Conservation (phyloP, 2,329 filamentous ascomycete species). For the Penicillium sp. region DNA sequence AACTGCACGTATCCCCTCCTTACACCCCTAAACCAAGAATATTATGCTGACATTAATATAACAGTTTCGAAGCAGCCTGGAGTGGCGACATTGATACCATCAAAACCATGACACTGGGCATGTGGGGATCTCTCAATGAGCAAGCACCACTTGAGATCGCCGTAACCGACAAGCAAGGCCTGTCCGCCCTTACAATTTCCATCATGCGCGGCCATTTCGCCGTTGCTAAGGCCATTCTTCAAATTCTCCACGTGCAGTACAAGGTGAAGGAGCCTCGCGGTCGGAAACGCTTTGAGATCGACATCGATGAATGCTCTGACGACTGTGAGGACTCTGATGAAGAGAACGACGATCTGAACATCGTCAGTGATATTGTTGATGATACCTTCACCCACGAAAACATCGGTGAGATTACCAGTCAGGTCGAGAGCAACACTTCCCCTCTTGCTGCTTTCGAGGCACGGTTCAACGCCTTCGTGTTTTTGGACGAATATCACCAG, state of each 20-base stretch:
- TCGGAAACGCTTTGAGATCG: slow-evolving; percentile 37
- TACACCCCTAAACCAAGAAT: slow-evolving; percentile 44
- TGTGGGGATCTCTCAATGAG: slow-evolving; percentile 47
- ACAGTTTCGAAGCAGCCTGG: slow-evolving; percentile 67
- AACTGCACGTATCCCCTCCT: slow-evolving; percentile 53
- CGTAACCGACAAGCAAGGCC: slow-evolving; percentile 51
- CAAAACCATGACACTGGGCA: slow-evolving; percentile 32
- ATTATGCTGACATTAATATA: slow-evolving; percentile 50
- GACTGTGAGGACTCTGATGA: slow-evolving; percentile 33
- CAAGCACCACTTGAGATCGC: slow-evolving; percentile 65
- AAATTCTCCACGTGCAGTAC: slow-evolving; percentile 70
- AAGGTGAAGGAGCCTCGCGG: slow-evolving; percentile 55
- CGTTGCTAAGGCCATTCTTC: slow-evolving; percentile 65
- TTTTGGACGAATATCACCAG: slow-evolving; percentile 7
- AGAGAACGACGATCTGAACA: slow-evolving; percentile 25
- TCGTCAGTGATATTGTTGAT: slow-evolving; percentile 57
- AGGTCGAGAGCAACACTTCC: slow-evolving; percentile 64
- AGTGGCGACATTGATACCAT: slow-evolving; percentile 64
- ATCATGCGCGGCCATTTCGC: slow-evolving; percentile 64
- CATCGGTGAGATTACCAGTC: slow-evolving; percentile 66
- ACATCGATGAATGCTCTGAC: slow-evolving; percentile 29
- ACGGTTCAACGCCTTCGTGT: slow-evolving; percentile 34
- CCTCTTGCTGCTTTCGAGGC: slow-evolving; percentile 56
- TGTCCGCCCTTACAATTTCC: slow-evolving; percentile 68
- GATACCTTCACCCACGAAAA: slow-evolving; percentile 74